A percentile compares a stretch with the other conserved stretches of the same genome.
These are phyloP conservation scores for Sherardia arvensis DNA, from an alignment of 257 asterid species.

Conservation along the genomic window DNA sequence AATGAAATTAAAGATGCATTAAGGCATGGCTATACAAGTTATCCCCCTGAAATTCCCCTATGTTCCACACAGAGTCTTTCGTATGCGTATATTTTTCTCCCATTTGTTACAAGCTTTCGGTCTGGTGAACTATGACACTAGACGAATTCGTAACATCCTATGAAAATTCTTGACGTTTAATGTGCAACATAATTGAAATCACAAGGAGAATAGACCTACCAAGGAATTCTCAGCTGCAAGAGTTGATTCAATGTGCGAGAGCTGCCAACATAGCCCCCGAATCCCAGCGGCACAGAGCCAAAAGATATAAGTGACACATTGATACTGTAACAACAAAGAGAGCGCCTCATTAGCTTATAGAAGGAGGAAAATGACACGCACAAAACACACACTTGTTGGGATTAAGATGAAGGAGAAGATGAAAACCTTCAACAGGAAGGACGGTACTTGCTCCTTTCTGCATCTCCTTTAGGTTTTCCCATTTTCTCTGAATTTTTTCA, in stretches of 20 bases:
- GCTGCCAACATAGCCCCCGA: conserved; percentile 90
- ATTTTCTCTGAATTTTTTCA: conserved; percentile 19
- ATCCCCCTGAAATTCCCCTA: neutral
- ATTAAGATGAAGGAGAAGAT: neutral
- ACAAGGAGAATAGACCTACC: conserved; percentile 23
- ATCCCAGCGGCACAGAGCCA: conserved; percentile 62
- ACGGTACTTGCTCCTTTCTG: conserved; percentile 90
- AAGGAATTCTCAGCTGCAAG: conserved; percentile 42
- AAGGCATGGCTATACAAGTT: neutral
- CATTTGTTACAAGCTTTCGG: no score
- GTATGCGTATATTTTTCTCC: no score
- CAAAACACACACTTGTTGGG: neutral
- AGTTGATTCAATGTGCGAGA: conserved; percentile 74
- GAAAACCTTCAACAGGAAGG: conserved; percentile 96
- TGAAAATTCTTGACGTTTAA: neutral
- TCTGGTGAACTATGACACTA: neutral
- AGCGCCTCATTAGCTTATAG: neutral
- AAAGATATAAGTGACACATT: conserved; percentile 91
- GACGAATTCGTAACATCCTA: neutral
- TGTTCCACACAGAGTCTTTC: no score
- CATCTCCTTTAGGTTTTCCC: conserved; percentile 97
- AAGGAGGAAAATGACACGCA: neutral
- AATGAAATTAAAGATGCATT: no score
- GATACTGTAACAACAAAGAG: conserved; percentile 36
- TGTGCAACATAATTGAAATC: neutral